These are phyloP conservation scores for Populus davidiana DNA, from an alignment of 345 rosid genomes.

Conservation along the genomic window DNA sequence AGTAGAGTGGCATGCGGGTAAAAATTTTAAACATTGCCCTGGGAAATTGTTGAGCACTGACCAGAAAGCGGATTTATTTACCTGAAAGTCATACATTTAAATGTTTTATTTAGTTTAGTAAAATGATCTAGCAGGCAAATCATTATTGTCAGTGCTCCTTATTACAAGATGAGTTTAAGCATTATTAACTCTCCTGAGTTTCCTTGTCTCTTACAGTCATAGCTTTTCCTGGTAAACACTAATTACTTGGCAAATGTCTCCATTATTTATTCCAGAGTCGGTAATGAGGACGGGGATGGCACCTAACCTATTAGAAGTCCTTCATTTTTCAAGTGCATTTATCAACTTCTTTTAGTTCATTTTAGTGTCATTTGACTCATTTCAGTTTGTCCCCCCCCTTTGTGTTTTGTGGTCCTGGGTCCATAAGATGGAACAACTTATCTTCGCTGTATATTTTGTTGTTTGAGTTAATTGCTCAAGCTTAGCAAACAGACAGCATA, in stretches of 20 bases:
- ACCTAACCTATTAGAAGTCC: not conserved
- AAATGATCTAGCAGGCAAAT: not conserved
- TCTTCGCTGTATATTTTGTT: not conserved
- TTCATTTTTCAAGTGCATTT: not conserved
- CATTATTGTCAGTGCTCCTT: not conserved
- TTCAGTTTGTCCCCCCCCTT: not conserved
- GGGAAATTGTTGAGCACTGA: not conserved
- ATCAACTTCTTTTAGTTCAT: not conserved
- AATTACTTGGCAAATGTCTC: not conserved
- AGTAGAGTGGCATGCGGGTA: not conserved
- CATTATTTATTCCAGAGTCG: not conserved
- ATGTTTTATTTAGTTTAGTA: not conserved
- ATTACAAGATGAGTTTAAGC: not conserved
- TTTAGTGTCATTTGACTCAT: not conserved
- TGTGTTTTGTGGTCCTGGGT: not conserved
- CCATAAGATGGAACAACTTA: not conserved
- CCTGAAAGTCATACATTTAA: not conserved
- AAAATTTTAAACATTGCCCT: not conserved
- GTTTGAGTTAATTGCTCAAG: not conserved
- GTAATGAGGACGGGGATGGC: not conserved
- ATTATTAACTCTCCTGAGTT: not conserved
- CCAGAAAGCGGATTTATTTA: not conserved
- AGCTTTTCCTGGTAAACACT: not conserved
- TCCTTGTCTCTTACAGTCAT: not conserved
- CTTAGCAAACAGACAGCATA: not conserved